Conservation (phyloP, 139 green algal species). For the Raphidocelis subcapitata region DNA sequence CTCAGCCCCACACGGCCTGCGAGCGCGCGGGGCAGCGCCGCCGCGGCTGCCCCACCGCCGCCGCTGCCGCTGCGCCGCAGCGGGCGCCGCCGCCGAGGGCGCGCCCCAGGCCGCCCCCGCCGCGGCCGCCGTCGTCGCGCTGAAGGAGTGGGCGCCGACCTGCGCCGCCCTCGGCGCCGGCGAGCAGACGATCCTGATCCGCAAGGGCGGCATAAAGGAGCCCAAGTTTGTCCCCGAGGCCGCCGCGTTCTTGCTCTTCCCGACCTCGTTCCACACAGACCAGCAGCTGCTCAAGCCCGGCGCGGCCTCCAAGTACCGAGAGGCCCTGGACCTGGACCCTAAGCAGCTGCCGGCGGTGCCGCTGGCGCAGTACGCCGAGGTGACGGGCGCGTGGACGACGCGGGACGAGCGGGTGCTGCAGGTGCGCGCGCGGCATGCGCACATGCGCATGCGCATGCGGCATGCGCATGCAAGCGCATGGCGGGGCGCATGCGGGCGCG, state of each 20-base stretch:
- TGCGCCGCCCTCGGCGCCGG: slow-evolving; percentile 25
- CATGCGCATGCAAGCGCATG: no score
- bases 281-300: slow-evolving; percentile 50
- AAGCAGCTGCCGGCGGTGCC: slow-evolving; percentile 17
- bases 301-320: slow-evolving; percentile 32
- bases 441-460: not conserved
- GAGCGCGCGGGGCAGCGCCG: no score
- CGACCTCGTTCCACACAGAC: slow-evolving; percentile 62
- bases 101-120: no score
- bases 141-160: slow-evolving; percentile 30
- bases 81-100: no score
- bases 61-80: no score
- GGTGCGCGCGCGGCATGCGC: slow-evolving; percentile 17
- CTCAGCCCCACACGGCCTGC: no score
- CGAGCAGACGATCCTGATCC: slow-evolving; percentile 52
- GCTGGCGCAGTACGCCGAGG: slow-evolving; percentile 25
- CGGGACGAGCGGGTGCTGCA: slow-evolving; percentile 36
- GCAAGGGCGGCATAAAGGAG: slow-evolving; percentile 75
- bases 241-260: slow-evolving; percentile 50
- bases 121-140: no score
- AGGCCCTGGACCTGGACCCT: slow-evolving; percentile 40
- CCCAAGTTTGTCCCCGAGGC: slow-evolving; percentile 41
- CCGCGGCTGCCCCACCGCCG: no score
- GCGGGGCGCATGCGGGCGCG: no score
- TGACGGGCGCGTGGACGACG: slow-evolving; percentile 61